Evolutionary conservation across 2,329 filamentous ascomycete species (phyloP).

Genomic region (Aureobasidium pullulans): DNA sequence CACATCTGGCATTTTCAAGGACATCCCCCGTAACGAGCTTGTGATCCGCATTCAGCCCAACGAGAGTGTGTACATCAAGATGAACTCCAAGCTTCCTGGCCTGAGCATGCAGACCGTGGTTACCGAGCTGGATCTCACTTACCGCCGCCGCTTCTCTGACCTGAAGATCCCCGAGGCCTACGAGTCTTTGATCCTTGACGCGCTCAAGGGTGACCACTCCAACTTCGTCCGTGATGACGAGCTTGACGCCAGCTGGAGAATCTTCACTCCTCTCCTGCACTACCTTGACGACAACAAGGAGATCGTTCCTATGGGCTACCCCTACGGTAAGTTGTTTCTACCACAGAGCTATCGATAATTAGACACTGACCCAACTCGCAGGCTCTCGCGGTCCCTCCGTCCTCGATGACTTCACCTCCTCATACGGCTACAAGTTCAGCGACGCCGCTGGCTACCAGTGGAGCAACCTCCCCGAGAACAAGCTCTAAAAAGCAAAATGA

Average conservation of each 20-base stretch:
- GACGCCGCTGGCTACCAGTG: slow-evolving; percentile 94
- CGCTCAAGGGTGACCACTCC: slow-evolving; percentile 97
- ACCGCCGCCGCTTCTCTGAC: slow-evolving; percentile 96
- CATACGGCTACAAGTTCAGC: slow-evolving; percentile 98
- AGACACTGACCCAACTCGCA: slow-evolving; percentile 34
- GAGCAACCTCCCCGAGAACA: slow-evolving; percentile 66
- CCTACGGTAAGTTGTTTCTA: slow-evolving; percentile 66
- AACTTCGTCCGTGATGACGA: slow-evolving; percentile 98
- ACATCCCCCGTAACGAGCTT: slow-evolving; percentile 97
- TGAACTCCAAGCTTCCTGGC: slow-evolving; percentile 99
- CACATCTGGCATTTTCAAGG: slow-evolving; percentile 98
- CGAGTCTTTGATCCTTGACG: slow-evolving; percentile 94
- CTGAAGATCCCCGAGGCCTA: slow-evolving; percentile 99
- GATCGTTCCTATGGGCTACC: slow-evolving; percentile 98
- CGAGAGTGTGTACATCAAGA: slow-evolving; percentile 99
- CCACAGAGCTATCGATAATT: not conserved
- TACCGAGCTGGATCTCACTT: slow-evolving; percentile 96
- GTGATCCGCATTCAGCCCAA: slow-evolving; percentile 99
- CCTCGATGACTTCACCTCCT: slow-evolving; percentile 94
- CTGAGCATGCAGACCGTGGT: slow-evolving; percentile 99
- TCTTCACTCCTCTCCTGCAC: slow-evolving; percentile 94
- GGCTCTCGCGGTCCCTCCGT: slow-evolving; percentile 94
- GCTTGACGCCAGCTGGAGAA: slow-evolving; percentile 94
- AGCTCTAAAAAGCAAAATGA: slow-evolving; percentile 52
- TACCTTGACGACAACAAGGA: slow-evolving; percentile 99